phyloP scores from a whole-genome alignment of 768 basidiomycete genomes.

The Termitomyces sp. region DNA sequence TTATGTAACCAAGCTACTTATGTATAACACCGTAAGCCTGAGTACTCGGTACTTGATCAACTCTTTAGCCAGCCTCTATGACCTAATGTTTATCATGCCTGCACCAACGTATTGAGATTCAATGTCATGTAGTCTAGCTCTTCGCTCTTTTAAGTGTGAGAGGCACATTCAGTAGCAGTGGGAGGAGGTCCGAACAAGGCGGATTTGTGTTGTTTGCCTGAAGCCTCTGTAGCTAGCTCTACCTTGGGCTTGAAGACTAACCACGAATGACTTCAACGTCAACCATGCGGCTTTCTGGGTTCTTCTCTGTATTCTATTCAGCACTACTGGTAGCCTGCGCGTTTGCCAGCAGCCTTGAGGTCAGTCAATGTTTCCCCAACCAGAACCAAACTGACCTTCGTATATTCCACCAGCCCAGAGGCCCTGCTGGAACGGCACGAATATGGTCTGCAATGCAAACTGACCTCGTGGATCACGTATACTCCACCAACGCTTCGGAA shows the following conservation, averaged over 20 bases:
- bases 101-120: background rate
- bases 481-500: constrained; percentile 17
- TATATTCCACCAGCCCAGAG: constrained; percentile 5
- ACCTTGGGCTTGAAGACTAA: background rate
- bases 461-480: constrained; percentile 20
- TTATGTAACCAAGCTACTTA: background rate
- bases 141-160: background rate
- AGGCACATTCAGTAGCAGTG: no score
- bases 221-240: no score
- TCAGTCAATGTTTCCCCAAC: background rate
- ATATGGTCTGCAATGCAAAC: constrained; percentile 20
- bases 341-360: constrained; percentile 1
- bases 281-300: background rate
- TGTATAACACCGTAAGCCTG: no score
- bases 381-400: background rate
- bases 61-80: background rate
- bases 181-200: background rate
- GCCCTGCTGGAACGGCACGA: constrained; percentile 11
- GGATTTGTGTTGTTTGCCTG: background rate
- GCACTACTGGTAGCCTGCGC: background rate
- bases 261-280: background rate
- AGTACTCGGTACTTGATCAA: no score
- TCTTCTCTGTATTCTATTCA: background rate
- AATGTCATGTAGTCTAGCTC: background rate
- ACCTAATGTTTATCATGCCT: background rate